Conservation (phyloP, 192 early-diverging fungal genomes). For the Gamsiella multidivaricata region DNA sequence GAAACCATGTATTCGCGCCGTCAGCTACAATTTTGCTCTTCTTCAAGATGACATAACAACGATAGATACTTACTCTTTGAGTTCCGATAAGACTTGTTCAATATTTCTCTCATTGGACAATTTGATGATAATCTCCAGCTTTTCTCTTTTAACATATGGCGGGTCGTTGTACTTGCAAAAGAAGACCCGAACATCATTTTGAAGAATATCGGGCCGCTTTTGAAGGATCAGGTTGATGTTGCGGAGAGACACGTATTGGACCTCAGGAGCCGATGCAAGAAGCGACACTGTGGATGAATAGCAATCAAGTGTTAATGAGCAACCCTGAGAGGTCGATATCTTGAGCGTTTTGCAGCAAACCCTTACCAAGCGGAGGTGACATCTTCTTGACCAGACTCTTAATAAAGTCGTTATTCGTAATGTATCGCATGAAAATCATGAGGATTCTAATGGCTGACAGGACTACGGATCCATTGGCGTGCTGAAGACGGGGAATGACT, state of each 20-base stretch:
- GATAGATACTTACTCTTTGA: constrained; percentile 88
- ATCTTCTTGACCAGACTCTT: constrained; percentile 86
- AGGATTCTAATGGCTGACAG: constrained; percentile 89
- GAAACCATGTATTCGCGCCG: too few species aligned
- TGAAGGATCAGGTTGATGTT: constrained; percentile 98
- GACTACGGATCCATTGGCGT: constrained; percentile 96
- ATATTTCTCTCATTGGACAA: constrained; percentile 88
- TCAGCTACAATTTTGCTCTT: too few species aligned
- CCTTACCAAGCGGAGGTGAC: constrained; percentile 93
- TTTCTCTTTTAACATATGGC: constrained; percentile 96
- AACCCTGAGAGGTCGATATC: background rate
- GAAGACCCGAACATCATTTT: constrained; percentile 95
- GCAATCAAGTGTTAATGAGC: background rate
- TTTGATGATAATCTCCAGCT: constrained; percentile 93
- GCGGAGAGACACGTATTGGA: constrained; percentile 96
- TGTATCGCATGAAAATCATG: constrained; percentile 77
- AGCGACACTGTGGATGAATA: constrained; percentile 74
- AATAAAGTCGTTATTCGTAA: constrained; percentile 77
- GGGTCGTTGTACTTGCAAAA: constrained; percentile 99
- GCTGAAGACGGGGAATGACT: constrained; percentile 91
- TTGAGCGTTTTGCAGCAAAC: too few species aligned
- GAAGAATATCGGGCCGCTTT: constrained; percentile 86
- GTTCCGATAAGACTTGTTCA: constrained; percentile 93
- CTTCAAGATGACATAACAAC: too few species aligned
- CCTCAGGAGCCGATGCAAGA: constrained; percentile 86